Percentiles rank a stretch among this genome's conserved stretches.
Conservation (phyloP, 345 rosid species). For the Gossypium anomalum region DNA sequence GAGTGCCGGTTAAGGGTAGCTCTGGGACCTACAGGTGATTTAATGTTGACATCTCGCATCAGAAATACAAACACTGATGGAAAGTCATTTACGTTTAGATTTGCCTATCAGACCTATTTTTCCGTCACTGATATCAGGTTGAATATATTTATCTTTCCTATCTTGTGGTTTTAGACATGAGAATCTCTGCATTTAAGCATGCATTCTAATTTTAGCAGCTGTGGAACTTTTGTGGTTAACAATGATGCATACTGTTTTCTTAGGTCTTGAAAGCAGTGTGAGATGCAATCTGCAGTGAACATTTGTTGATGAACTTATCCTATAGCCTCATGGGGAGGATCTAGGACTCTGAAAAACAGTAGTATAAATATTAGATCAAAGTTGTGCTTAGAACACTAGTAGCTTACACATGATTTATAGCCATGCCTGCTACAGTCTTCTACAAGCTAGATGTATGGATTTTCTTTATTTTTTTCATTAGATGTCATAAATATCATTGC, state of each 20-base stretch:
- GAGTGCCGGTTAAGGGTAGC: slow-evolving; percentile 72
- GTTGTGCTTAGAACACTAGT: slow-evolving; percentile 1
- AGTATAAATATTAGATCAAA: neutral
- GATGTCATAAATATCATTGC: neutral
- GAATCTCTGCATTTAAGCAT: neutral
- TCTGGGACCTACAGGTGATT: slow-evolving; percentile 55
- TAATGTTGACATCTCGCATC: slow-evolving; percentile 61
- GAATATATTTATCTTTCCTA: neutral
- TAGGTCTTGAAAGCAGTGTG: neutral
- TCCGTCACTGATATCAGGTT: slow-evolving; percentile 90
- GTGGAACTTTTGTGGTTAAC: neutral
- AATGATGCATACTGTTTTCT: neutral
- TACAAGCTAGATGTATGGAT: neutral
- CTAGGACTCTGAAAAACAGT: neutral
- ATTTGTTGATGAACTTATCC: neutral
- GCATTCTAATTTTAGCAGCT: neutral
- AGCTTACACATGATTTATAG: neutral
- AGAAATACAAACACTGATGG: slow-evolving; percentile 55
- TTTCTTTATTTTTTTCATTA: neutral
- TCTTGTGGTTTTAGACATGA: neutral
- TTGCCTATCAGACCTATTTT: slow-evolving; percentile 77
- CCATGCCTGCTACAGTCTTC: neutral
- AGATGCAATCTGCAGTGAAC: neutral
- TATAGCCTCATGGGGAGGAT: neutral
- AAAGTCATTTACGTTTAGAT: slow-evolving; percentile 72